Evolutionary conservation across 73 alveolate genomes (phyloP), one percentile per base, ranked within the genome.

Genomic region (Paramecium caudatum): DNA sequence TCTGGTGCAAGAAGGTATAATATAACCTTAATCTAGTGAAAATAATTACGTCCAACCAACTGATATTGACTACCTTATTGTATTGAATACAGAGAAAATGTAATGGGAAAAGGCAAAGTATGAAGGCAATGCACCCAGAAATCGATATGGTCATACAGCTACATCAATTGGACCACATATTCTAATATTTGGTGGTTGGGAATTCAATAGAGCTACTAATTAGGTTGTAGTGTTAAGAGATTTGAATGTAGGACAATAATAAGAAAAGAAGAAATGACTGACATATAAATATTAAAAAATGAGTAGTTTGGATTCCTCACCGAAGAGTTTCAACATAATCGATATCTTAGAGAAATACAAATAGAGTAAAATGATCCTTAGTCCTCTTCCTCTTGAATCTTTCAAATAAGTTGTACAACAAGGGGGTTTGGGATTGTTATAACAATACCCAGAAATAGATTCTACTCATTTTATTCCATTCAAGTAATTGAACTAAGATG

Each of bases 91-190:
- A 25, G 98, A 98, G 50, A 94, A 61, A 7, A 91, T 91, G 95
- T 86, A 95, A 81, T 96, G 99, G 99, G 96, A 96, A 82, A 93
- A 94, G 86, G 98, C 98, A 15, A 91, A 96, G 39, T 97, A 91
- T 85, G 97, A 94, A 50, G 99, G 99, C 45, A 93, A 93, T 61
- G 98, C 99, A 17, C 99, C 99, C 46, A 91, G 98, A 3, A 93
- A 94, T 45, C 84, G 99, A 93, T 97, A 96, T 92, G 99, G 99
- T 9, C 99, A 98, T 90, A 94, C 99, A 39, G 93, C 98, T 23
- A 96, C 99, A 3, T 99, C 99, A 3, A 97, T 98, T 90, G 99
- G 99, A 21, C 99, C 99, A 39, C 99, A 98, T 90, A 91, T 98
- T 46, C 91, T 98, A 32, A 96, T 97, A 37, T 97, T 98, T 91